Evolutionary conservation across 331 rosid genomes (phyloP), one percentile per base, ranked within the genome.

Genomic region (Cydonia oblonga): DNA sequence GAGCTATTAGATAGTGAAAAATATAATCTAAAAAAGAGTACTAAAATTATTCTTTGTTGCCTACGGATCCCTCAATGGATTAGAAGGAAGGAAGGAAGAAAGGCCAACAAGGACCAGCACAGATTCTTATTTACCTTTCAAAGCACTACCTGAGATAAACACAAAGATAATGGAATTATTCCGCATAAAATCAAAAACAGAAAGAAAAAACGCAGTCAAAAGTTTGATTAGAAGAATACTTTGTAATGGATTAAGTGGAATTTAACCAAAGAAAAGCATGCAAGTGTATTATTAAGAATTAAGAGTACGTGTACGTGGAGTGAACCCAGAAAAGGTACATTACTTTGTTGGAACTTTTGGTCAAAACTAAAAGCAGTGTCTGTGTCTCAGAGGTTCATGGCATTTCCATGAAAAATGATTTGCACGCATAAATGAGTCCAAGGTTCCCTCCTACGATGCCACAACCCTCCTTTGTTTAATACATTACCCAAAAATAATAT

Each of bases 71-170:
- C 65, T 22, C 6, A n/a, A 66, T 8, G 40, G 38, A 24, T 56
- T 46, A 19, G 20, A 58, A 46, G 69, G 68, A 65, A 72, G 72
- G 46, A n/a, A n/a, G n/a, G n/a, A 40, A 40, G 46, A 65, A 68
- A 72, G 46, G 59, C 70, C 78, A 44, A 66, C 63, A 72, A 38
- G 23, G 56, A 68, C 22, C 71, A 35, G 73, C 49, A 65, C 62
- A 44, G 54, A 46, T 56, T 57, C 71, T 30, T 18, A 24, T 10
- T 40, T 11, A 40, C n/a, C n/a, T 58, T 58, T 71, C 56, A 7
- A 70, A 71, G 58, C 75, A 58, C 68, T 40, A 58, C 22, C 58
- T 16, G 1, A 56, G 16, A 56, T 13, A 22, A 22, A 56, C 51
- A 62, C 23, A 57, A 2, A 57, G 23, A 70, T 9, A 56, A 24